Evolutionary conservation across 371 early-diverging fungal species (phyloP).

Genomic region (Lichtheimia ramosa): DNA sequence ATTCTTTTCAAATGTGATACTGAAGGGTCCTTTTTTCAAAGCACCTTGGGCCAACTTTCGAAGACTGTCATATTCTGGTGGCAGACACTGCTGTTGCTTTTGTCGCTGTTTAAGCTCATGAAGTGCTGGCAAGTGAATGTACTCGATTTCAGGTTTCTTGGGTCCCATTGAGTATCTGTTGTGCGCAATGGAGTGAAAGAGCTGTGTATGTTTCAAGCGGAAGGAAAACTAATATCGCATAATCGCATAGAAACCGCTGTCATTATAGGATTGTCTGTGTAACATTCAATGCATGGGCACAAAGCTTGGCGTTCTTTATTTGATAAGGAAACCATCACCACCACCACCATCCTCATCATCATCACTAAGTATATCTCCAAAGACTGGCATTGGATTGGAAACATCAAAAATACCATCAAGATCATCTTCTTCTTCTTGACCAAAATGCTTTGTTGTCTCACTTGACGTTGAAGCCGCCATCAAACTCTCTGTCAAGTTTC

Average conservation of each 20-base stretch:
- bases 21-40: constrained; percentile 37
- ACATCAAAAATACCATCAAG: not conserved
- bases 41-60: constrained; percentile 30
- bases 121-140: constrained; percentile 18
- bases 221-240: too few species aligned
- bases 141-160: constrained; percentile 43
- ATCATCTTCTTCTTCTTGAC: not conserved
- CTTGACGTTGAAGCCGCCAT: not conserved
- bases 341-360: not conserved
- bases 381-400: not conserved
- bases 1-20: constrained; percentile 23
- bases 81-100: constrained; percentile 2
- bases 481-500: constrained; percentile 3
- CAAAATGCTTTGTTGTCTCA: not conserved
- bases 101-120: constrained; percentile 2
- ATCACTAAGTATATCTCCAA: not conserved
- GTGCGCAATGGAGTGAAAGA: too few species aligned
- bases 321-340: not conserved
- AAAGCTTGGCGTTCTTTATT: too few species aligned
- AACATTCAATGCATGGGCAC: too few species aligned
- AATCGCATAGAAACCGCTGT: too few species aligned
- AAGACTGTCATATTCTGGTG: constrained; percentile 19
- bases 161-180: constrained; percentile 17
- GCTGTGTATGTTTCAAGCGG: too few species aligned
- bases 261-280: too few species aligned